Base-by-base conservation (phyloP, 1,284 basidiomycete genomes). In the Mycosarcoma mackinlayi region DNA sequence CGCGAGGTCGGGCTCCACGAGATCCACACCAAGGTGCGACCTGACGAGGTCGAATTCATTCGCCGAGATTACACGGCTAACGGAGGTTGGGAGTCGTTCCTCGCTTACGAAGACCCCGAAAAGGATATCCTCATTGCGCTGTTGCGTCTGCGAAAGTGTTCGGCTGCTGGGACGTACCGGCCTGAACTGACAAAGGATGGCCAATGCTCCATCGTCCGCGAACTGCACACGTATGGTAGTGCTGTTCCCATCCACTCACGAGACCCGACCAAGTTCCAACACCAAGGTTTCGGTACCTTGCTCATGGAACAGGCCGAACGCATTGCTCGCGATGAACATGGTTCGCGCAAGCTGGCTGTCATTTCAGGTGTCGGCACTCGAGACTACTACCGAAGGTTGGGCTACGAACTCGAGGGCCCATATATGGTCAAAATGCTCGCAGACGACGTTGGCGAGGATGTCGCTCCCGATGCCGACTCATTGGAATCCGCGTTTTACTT, bases 251-350 rank as follows among this genome's bases (percentile, higher is more conserved):
- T 99, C 24, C 96, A 98, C 83, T 92, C 92, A 51, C 87, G 96
- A 47, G 95, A 99, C 84, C 96, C 96, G 16, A 97, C 94, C 44
- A 96, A 96, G 66, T 83, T 81, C 48, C 79, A 80, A 60, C 80
- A 78, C 44, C 84, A 92, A 87, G 96, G 96, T 9, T 98, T 98
- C 81, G 96, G 96, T 19, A 98, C 94, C 24, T 83, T 98, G 63
- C 85, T 99, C 61, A 99, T 99, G 96, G 96, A 99, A 83, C 95
- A 98, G 85, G 96, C 96, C 1, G 96, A 98, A 84, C 87, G 93
- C 67, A 98, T 99, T 84, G 94, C 96, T n/a, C 86, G 90, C 67
- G 95, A 98, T 78, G 96, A 98, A 82, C 96, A 98, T 83, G 94
- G 92, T 2, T 96, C 93, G 83, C 85, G 89, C 57, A 95, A 95